Percentiles rank a stretch among this genome's conserved stretches.
Evolutionary conservation across 352 stramenopile species (phyloP).

Genomic region (Phytopythium boreale): DNA sequence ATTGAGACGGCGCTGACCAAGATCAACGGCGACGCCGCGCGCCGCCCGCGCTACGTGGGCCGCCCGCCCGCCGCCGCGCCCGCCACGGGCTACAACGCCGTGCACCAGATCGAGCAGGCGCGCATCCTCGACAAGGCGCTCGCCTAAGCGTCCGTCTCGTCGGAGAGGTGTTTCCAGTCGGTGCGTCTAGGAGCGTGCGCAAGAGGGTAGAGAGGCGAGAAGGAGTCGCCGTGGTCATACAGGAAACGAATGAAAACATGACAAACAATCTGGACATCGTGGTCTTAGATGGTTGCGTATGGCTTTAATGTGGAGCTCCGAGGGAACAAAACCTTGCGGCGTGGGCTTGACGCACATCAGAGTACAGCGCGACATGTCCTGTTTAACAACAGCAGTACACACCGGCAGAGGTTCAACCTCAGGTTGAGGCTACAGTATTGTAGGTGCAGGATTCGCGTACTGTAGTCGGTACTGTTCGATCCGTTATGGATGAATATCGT

Average conservation of each 20-base stretch:
- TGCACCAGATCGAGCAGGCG: slow-evolving; percentile 93
- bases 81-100: slow-evolving; percentile 94
- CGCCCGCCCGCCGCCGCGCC: slow-evolving; percentile 90
- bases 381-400: too few species aligned
- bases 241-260: neutral
- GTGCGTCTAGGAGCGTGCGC: neutral
- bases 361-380: too few species aligned
- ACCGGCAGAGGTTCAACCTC: too few species aligned
- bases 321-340: too few species aligned
- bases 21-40: slow-evolving; percentile 87
- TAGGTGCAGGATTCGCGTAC: too few species aligned
- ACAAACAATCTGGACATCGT: neutral
- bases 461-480: too few species aligned
- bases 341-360: too few species aligned
- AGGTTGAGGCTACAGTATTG: too few species aligned
- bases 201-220: neutral
- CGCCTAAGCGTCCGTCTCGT: slow-evolving; percentile 20
- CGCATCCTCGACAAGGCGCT: slow-evolving; percentile 90
- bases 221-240: neutral
- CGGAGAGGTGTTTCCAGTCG: neutral
- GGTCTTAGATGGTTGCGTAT: neutral
- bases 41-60: slow-evolving; percentile 92
- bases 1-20: slow-evolving; percentile 95
- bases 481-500: too few species aligned
- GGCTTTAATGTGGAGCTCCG: too few species aligned